Evolutionary conservation across 2,329 filamentous ascomycete genomes (phyloP), one percentile per base, ranked within the genome.

Genomic region (Fusarium sp.): DNA sequence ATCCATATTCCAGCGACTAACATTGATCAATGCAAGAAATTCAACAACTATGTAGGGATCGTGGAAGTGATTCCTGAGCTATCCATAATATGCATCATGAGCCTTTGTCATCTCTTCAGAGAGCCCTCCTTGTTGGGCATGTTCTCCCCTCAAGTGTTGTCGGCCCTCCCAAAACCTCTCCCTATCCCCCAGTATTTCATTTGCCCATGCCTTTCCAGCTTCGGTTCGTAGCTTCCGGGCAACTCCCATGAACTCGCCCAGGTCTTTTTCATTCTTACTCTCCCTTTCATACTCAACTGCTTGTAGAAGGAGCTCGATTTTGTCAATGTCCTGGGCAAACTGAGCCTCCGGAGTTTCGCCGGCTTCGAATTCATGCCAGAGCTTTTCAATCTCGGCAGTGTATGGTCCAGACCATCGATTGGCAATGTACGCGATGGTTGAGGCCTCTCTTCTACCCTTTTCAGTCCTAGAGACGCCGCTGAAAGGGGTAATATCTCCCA

Each of bases 321-420:
- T 98, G 84, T 99, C 96, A 63, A 99, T 89, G 80, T 98, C 96
- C 80, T 99, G 96, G 38, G 98, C 96, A 74, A 95, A 98, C 67
- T 91, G 86, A 76, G 92, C 93, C 80, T 98, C 95, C 21, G 91
- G 84, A 19, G 95, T 98, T 83, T 91, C 80, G 31, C 90, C 91
- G 75, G 95, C 93, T 83, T 99, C 96, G 80, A 99, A 99, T 82
- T 99, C 96, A 78, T 96, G 91, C 94, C 96, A 99, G 45, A 97
- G 87, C 16, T 86, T 89, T 69, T 91, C 87, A 38, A 99, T 91
- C 63, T 94, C 91, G 46, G 87, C 79, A 4, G 92, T 94, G 1
- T 90, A 86, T 14, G 72, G 68, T 2, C 93, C 93, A 7, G 98
- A 86, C 63, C 98, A 84, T 5, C 84, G 86, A 44, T 87, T 84